Evolutionary conservation across 2,329 filamentous ascomycete species (phyloP).

Genomic region (Microascus cirrosus): DNA sequence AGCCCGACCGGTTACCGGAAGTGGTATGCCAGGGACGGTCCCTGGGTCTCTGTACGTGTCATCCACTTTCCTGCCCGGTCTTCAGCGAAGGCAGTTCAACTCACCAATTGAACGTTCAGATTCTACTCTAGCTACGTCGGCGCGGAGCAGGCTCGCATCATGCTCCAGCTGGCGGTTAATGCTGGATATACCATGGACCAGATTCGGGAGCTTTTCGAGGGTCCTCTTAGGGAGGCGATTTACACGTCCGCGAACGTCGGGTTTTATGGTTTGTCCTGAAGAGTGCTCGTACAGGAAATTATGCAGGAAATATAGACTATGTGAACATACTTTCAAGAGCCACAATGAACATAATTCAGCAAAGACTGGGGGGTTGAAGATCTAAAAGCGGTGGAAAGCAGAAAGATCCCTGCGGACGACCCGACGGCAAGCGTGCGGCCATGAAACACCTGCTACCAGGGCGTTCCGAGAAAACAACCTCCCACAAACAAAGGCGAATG

Average conservation of each 20-base stretch:
- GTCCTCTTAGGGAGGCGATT: constrained; percentile 9
- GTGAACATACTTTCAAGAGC: too few species aligned
- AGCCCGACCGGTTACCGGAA: constrained; percentile 15
- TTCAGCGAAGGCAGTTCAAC: too few species aligned
- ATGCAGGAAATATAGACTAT: too few species aligned
- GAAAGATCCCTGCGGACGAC: too few species aligned
- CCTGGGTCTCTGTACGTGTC: background rate
- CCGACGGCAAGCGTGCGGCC: too few species aligned
- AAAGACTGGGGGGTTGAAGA: too few species aligned
- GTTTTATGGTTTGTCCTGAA: background rate
- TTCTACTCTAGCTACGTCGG: background rate
- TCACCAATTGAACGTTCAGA: background rate
- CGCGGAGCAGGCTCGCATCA: constrained; percentile 14
- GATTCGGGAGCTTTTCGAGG: constrained; percentile 17
- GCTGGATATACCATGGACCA: constrained; percentile 15
- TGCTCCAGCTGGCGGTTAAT: constrained; percentile 19
- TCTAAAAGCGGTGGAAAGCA: too few species aligned
- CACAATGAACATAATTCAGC: too few species aligned
- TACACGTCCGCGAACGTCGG: background rate
- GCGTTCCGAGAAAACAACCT: too few species aligned
- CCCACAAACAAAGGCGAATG: too few species aligned
- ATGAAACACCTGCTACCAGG: too few species aligned
- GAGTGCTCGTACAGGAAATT: too few species aligned
- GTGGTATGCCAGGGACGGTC: constrained; percentile 11
- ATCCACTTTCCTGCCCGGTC: background rate